Base-by-base conservation (phyloP, 441 rosid species). In the Erodium trifolium region DNA sequence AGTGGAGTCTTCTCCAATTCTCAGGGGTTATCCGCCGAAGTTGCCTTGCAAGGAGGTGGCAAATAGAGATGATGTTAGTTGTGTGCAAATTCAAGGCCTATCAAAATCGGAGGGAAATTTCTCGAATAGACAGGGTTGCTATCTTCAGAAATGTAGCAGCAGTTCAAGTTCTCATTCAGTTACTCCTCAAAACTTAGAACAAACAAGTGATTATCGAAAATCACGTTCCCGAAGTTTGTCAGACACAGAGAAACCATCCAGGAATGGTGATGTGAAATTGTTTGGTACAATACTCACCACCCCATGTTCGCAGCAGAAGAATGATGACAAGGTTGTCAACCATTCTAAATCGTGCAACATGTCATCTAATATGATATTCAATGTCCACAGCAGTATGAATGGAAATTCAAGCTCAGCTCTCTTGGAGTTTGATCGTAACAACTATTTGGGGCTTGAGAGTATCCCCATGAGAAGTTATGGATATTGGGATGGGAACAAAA, bases 401-500 rank as follows among this genome's bases (percentile, higher is more conserved):
- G 82, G 79, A 14, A 78, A 69, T 2, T 23, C 27, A 23, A 23
- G 27, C 68, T 9, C 78, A 1, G 49, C 85, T 1, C 13, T 75
- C 37, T 53, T 78, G 71, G 85, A 83, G 76, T 81, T 76, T 70
- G 92, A 87, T 67, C 70, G 63, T 60, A 80, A 72, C 37, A 82
- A 80, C 70, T 77, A 70, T 71, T 67, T 69, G 72, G 83, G 80
- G 37, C 84, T 84, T 19, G 92, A 92, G 75, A 90, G 86, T 78
- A 83, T 81, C 66, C 91, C 96, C 1, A 67, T 77, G 68, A 83
- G 88, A 23, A 23, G 27, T 78, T 86, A 88, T 47, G 88, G 96
- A 13, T 87, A 78, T 73, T 90, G 98, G 98, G 96, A 90, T 78
- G 97, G 97, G 72, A 89, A 70, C 74, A 84, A 83, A 77, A 86